These are phyloP conservation scores for Paxillus involutus DNA, from an alignment of 768 basidiomycete genomes.

Conservation along the genomic window DNA sequence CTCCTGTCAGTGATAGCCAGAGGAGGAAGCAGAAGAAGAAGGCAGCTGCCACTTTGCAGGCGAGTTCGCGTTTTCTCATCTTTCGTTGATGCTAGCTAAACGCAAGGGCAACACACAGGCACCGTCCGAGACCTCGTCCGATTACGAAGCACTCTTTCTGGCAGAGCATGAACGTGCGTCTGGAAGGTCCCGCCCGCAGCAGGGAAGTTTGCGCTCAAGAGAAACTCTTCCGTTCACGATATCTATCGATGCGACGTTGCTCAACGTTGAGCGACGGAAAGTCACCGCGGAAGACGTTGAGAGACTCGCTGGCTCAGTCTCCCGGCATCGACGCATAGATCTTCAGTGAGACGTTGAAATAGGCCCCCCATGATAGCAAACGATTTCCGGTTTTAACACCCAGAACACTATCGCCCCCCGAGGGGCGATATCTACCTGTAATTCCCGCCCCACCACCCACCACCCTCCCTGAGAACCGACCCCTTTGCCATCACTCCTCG, in stretches of 20 bases:
- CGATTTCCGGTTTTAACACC: not conserved
- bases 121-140: not conserved
- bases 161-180: not conserved
- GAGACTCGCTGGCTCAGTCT: slow-evolving; percentile 12
- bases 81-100: not conserved
- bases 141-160: not conserved
- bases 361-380: not conserved
- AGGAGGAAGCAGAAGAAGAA: slow-evolving; percentile 20
- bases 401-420: not conserved
- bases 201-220: not conserved
- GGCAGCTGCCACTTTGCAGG: slow-evolving; percentile 5
- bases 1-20: slow-evolving; percentile 21
- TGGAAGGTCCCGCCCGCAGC: not conserved
- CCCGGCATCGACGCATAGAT: not conserved
- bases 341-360: not conserved
- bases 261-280: not conserved
- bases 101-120: not conserved
- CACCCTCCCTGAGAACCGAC: too few relatives aligned
- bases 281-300: slow-evolving; percentile 14
- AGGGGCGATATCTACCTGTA: too few relatives aligned
- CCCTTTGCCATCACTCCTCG: too few relatives aligned
- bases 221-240: not conserved
- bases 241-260: not conserved
- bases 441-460: too few relatives aligned
- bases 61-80: not conserved